phyloP scores from a whole-genome alignment of 139 green algal genomes.

The Limnomonas spitsbergensis region DNA sequence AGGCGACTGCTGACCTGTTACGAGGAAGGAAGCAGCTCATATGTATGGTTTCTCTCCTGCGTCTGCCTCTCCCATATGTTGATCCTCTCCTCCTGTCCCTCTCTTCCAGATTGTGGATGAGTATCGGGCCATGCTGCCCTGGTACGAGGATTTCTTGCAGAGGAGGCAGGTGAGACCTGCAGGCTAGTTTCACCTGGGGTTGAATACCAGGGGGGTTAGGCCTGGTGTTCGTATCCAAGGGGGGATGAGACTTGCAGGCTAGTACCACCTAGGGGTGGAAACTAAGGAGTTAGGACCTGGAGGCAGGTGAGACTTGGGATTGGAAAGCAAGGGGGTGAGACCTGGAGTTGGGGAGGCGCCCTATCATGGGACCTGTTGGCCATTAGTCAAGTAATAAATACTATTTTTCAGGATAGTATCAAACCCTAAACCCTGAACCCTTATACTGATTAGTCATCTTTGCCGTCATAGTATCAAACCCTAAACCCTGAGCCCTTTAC shows the following conservation, averaged over 20 bases:
- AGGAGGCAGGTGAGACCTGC: background rate
- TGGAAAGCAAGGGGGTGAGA: background rate
- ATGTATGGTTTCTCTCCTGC: no score
- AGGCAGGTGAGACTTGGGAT: background rate
- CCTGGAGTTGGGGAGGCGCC: background rate
- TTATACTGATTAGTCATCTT: no score
- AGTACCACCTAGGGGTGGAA: background rate
- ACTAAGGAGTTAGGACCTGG: background rate
- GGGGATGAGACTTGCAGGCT: background rate
- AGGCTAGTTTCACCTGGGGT: background rate
- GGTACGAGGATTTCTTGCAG: conserved; percentile 41
- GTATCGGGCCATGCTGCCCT: conserved; percentile 22
- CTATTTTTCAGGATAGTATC: no score
- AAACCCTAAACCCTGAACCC: no score
- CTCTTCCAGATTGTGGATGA: conserved; percentile 32
- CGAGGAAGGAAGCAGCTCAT: no score
- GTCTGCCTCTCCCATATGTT: no score
- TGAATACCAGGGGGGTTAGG: background rate
- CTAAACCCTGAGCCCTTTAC: no score
- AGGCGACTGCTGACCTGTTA: background rate
- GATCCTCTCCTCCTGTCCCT: no score
- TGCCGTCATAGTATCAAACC: no score
- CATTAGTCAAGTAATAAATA: no score
- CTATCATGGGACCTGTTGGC: no score
- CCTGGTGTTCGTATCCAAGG: background rate